These are phyloP conservation scores for Suillus subluteus DNA, from an alignment of 768 basidiomycete species.

Conservation along the genomic window DNA sequence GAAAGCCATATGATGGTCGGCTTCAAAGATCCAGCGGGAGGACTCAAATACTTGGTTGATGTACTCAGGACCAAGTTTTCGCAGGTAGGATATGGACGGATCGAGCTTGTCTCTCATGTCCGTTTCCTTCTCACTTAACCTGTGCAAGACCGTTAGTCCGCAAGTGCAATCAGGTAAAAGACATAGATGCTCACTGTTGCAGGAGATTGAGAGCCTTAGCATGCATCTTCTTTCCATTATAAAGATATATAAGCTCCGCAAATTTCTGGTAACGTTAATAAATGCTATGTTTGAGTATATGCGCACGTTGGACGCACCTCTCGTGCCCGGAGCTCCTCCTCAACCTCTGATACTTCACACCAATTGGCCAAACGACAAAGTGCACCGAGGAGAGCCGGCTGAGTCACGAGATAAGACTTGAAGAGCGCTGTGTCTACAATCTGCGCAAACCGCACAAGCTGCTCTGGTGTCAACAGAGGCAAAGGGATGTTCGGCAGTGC, in stretches of 20 bases:
- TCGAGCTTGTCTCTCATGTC: constrained; percentile 78
- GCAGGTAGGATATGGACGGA: constrained; percentile 88
- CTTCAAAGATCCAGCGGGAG: constrained; percentile 84
- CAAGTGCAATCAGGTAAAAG: neutral
- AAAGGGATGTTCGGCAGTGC: constrained; percentile 77
- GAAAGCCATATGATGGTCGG: constrained; percentile 73
- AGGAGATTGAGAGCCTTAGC: constrained; percentile 81
- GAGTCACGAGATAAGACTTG: constrained; percentile 85
- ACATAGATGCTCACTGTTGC: constrained; percentile 62
- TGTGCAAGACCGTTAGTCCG: constrained; percentile 33
- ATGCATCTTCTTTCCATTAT: constrained; percentile 96
- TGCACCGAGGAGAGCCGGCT: constrained; percentile 81
- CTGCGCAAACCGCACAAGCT: constrained; percentile 87
- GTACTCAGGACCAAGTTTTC: constrained; percentile 85
- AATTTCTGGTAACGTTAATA: constrained; percentile 65
- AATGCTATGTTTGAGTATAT: constrained; percentile 5
- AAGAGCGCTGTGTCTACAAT: constrained; percentile 95
- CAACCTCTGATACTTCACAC: constrained; percentile 95
- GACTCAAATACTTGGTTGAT: constrained; percentile 80
- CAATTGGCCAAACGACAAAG: constrained; percentile 92
- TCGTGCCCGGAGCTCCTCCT: constrained; percentile 79
- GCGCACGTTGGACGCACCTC: constrained; percentile 53
- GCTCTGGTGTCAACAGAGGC: constrained; percentile 73
- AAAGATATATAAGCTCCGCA: constrained; percentile 87
- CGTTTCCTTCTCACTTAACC: constrained; percentile 77